These are phyloP conservation scores for Penstemon barbatus DNA, from an alignment of 257 asterid species.

Conservation along the genomic window DNA sequence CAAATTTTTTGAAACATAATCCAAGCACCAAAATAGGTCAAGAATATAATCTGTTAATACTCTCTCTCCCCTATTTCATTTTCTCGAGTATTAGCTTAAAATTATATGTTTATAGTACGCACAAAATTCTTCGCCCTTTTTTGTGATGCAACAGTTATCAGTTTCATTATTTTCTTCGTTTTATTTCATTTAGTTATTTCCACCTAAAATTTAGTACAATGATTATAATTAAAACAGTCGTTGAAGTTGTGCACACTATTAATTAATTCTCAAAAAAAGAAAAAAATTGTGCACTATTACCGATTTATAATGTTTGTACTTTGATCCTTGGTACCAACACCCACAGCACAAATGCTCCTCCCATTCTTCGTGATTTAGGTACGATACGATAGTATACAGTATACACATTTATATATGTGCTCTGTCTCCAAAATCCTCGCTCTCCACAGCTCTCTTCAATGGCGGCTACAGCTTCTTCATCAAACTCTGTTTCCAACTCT, in stretches of 20 bases:
- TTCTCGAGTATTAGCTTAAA: too few species aligned
- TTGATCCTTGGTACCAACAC: slow-evolving; percentile 7
- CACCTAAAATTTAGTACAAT: neutral
- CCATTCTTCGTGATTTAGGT: neutral
- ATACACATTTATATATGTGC: too few species aligned
- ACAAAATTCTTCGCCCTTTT: too few species aligned
- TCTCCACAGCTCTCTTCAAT: neutral
- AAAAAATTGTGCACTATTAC: neutral
- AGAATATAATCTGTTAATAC: too few species aligned
- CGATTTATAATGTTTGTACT: slow-evolving; percentile 1
- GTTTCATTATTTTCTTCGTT: too few species aligned
- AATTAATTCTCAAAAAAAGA: too few species aligned
- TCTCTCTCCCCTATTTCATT: too few species aligned
- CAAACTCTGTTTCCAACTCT: slow-evolving; percentile 23
- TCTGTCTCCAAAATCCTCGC: neutral
- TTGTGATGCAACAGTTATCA: too few species aligned
- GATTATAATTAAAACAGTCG: neutral
- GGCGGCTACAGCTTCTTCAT: slow-evolving; percentile 31
- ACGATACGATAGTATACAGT: neutral
- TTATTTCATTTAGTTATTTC: neutral
- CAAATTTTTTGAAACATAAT: too few species aligned
- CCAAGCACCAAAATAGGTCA: too few species aligned
- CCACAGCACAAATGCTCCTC: slow-evolving; percentile 3
- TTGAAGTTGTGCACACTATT: neutral
- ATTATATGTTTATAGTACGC: too few species aligned